Evolutionary conservation across 257 asterid genomes (phyloP), one percentile per base, ranked within the genome.

Genomic region (Penstemon barbatus): DNA sequence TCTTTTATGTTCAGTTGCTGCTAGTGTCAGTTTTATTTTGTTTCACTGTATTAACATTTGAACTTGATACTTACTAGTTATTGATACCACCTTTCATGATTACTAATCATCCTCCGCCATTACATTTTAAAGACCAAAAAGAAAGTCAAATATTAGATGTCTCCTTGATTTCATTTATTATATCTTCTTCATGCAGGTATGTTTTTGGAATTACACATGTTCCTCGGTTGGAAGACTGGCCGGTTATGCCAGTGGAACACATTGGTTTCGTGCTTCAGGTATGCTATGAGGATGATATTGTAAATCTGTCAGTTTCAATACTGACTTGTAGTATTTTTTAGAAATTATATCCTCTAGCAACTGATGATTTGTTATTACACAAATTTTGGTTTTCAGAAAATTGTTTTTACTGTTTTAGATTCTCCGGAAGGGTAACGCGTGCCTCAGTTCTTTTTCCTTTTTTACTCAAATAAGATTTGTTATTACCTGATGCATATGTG

Each of bases 201-300:
- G 87, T 90, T 15, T 92, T 92, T 58, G 98, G 98, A 72, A 86
- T 92, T 79, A 92, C 98, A 2, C 98, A 90, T 71, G 98, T 90
- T 67, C 97, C 98, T 61, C 86, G 98, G 33, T 65, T 90, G 81
- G 98, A 92, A 78, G 98, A 92, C 83, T 92, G 96, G 97, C 98
- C 98, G 42, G 96, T 92, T 61, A 92, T 92, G 98, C 98, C 97
- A 0, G 98, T 90, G 50, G 98, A 92, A 76, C 90, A 72, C 81
- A 83, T 90, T 53, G 98, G 98, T 55, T 92, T 92, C 71, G 68
- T 88, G 85, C 96, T 92, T 71, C 98, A 92, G 95, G 98, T 90
- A 58, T 60, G 81, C 63, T 58, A 39, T 54, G 10, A 7, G 37
- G 64, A 37, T 38, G 51, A 42, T 54, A 43, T 25, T 36, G 39